Percentiles rank a stretch among this genome's conserved stretches.
Conservation (phyloP, 495 filamentous ascomycete species). For the Jackrogersella multiformis region DNA sequence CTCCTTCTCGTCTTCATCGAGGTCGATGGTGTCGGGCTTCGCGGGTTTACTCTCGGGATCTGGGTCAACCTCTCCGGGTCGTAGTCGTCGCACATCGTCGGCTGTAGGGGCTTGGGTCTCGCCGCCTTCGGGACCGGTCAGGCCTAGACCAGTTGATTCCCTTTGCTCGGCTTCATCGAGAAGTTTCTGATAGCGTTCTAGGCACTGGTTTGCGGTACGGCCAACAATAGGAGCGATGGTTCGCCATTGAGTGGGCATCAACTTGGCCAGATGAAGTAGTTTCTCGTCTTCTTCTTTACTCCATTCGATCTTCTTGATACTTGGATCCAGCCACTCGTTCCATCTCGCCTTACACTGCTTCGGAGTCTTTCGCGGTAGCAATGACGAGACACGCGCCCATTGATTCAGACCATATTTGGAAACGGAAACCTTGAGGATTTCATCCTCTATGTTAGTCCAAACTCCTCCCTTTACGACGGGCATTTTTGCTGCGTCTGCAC, state of each 20-base stretch:
- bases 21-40: conserved; percentile 95
- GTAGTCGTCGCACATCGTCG: conserved; percentile 88
- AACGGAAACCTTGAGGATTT: conserved; percentile 95
- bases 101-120: conserved; percentile 89
- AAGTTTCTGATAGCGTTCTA: conserved; percentile 96
- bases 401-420: conserved; percentile 98
- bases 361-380: conserved; percentile 95
- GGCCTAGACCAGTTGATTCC: conserved; percentile 80
- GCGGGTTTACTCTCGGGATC: conserved; percentile 97
- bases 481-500: conserved; percentile 66
- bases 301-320: conserved; percentile 98
- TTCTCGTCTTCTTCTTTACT: conserved; percentile 99
- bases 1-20: conserved; percentile 99
- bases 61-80: conserved; percentile 93
- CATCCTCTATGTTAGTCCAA: conserved; percentile 84
- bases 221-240: conserved; percentile 98
- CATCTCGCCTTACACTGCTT: conserved; percentile 99
- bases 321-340: conserved; percentile 97
- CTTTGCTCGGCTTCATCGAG: conserved; percentile 94
- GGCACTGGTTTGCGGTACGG: conserved; percentile 92
- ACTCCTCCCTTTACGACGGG: conserved; percentile 98
- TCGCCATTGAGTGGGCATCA: conserved; percentile 99
- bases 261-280: conserved; percentile 91
- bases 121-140: conserved; percentile 86
- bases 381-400: conserved; percentile 97